Evolutionary conservation across 768 basidiomycete species (phyloP).

Genomic region (Clavulina sp.): DNA sequence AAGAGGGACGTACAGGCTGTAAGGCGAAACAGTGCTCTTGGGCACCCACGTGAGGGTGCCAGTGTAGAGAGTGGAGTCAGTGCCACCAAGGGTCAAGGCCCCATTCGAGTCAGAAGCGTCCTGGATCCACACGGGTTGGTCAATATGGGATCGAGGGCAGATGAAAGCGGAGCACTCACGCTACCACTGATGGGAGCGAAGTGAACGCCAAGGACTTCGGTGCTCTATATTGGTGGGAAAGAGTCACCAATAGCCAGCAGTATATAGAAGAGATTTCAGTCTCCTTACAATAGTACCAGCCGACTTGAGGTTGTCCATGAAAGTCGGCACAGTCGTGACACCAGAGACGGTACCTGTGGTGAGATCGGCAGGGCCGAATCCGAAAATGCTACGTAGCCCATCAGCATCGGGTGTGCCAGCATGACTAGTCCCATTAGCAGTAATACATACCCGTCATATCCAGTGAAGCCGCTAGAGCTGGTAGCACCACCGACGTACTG

Average conservation of each 20-base stretch:
- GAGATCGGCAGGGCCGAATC: background rate
- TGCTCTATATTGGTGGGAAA: background rate
- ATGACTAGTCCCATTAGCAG: too few relatives aligned
- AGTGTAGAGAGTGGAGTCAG: background rate
- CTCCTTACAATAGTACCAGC: background rate
- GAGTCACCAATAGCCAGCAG: background rate
- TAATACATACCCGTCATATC: background rate
- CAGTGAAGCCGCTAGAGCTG: background rate
- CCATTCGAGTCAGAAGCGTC: background rate
- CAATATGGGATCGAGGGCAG: background rate
- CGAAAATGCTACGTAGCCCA: background rate
- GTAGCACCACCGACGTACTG: background rate
- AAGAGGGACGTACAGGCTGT: background rate
- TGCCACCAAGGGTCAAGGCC: background rate
- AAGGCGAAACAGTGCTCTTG: background rate
- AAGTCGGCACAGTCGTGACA: background rate
- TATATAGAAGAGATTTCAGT: too few relatives aligned
- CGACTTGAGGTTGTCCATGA: background rate
- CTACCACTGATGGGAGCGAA: background rate
- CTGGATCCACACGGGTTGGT: background rate
- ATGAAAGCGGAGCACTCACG: background rate
- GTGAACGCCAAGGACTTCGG: conserved; percentile 1
- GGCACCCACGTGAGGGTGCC: background rate
- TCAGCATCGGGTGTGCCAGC: background rate
- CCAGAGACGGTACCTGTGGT: background rate